Conservation (phyloP, 2,329 filamentous ascomycete species). For the Elsinoe arachidis region DNA sequence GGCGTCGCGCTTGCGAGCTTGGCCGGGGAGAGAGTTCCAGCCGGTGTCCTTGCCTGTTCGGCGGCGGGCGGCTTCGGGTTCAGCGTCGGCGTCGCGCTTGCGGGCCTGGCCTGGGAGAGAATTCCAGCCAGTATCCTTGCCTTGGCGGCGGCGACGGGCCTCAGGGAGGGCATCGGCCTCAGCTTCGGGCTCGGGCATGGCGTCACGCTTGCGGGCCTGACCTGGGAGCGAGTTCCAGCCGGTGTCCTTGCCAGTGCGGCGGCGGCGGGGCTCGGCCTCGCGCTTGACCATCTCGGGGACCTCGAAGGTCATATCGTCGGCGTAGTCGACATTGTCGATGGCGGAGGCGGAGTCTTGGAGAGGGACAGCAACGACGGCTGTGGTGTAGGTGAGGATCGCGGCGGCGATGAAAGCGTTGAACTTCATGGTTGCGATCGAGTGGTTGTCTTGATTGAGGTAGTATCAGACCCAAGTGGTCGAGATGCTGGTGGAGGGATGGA, state of each 20-base stretch:
- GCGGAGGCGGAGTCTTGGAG: conserved; percentile 31
- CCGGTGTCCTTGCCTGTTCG: conserved; percentile 1
- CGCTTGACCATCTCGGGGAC: conserved; percentile 20
- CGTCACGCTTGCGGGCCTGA: conserved; percentile 32
- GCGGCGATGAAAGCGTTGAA: conserved; percentile 14
- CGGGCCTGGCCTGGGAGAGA: conserved; percentile 4
- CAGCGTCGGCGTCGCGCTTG: not conserved
- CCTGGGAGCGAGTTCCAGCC: conserved; percentile 33
- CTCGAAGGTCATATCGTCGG: conserved; percentile 32
- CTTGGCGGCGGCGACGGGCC: not conserved
- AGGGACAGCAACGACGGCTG: conserved; percentile 5
- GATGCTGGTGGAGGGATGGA: conserved; percentile 21
- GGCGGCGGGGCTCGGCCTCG: conserved; percentile 16
- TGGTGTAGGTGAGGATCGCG: conserved; percentile 10
- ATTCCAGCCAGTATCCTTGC: not conserved
- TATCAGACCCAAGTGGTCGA: conserved; percentile 17
- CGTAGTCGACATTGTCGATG: conserved; percentile 31
- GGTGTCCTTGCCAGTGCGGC: conserved; percentile 16
- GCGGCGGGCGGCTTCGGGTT: not conserved
- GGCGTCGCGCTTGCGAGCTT: conserved; percentile 20
- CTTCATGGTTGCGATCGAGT: conserved; percentile 23
- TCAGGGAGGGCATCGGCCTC: conserved; percentile 9
- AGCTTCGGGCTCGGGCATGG: conserved; percentile 22
- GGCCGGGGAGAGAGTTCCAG: conserved; percentile 13
- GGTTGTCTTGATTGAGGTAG: conserved; percentile 13